Base-by-base conservation (phyloP, 129 eudicot genomes). In the Tanacetum coccineum region DNA sequence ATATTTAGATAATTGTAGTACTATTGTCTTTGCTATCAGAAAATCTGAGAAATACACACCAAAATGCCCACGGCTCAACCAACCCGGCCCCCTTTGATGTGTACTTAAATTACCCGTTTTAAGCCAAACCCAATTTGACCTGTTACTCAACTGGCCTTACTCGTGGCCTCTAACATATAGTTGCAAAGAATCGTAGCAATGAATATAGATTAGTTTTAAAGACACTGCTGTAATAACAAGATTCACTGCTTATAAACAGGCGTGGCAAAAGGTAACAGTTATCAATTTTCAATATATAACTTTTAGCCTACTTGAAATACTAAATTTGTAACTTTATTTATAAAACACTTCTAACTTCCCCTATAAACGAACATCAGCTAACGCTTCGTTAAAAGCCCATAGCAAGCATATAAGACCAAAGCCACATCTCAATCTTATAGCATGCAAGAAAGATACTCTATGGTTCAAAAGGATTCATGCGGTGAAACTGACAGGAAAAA, bases 251-350 rank as follows among this genome's bases (percentile, higher is more conserved):
- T 20, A 20, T 10, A n/a, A 55, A 55, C 60, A 9, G 60, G 25
- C 25, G 14, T 55, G 32, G 32, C n/a, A 55, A 25, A 55, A 55
- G 4, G 25, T 4, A 25, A 25, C 30, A 55, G 15, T 55, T 25
- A 20, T 17, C 20, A 19, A 17, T 11, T 1, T 19, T 25, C 28
- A 19, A 19, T 17, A 53, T 53, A 53, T 7, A 19, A 4, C 6
- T 19, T 53, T 53, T 53, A 18, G 59, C 4, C 28, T 53, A 53
- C 59, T 19, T 9, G 49, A 53, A 18, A 67, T 39, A 68, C n/a
- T 21, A 36, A 18, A 52, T 13, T 19, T 26, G 50, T 52, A 30
- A 54, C 30, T 25, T 46, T 13, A 47, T 53, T 19, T 36, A 4
- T 17, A 50, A n/a, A 12, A 36, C 15, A 68, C 13, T 10, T 51